Evolutionary conservation across 352 stramenopile species (phyloP), one percentile per base, ranked within the genome.

Genomic region (Globisporangium polare): DNA sequence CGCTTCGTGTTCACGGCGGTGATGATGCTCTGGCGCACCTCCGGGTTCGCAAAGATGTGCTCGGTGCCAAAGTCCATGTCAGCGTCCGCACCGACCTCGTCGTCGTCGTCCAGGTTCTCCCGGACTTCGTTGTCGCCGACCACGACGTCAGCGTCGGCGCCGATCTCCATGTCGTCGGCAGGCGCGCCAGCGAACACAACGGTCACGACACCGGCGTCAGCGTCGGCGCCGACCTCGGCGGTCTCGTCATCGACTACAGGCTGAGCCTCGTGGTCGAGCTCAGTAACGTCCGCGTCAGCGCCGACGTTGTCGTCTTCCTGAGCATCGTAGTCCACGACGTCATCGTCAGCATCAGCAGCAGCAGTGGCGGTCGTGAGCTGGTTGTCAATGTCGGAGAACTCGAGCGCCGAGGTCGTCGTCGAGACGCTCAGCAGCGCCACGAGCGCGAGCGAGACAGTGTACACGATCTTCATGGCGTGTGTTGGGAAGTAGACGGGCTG

Each of bases 11-110:
- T 62, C 10, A 62, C 56, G 15, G 24, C n/a, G 15, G 42, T 37
- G 53, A 59, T 59, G 13, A 59, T 24, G 18, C 26, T 33, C 42
- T 50, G 37, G 24, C 53, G 53, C 35, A 59, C 53, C 18, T 39
- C 22, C 4, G 33, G 35, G 35, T 59, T 39, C 22, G 24, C 35
- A 24, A 50, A 59, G 17, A 46, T 50, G 22, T 45, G 35, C 7
- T 46, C 35, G 2, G 20, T 46, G 26, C 22, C 10, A 6, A 46
- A 45, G 27, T 45, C 35, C 53, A 46, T 46, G 27, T 59, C 53
- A 2, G 53, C 53, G 42, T 59, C 53, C 22, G 33, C 53, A 1
- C 53, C 53, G 37, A 50, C 37, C 27, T 59, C 53, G 22, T 37
- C 53, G 26, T 51, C 43, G 20, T 35, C 47, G 2, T 24, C 46